Conservation (phyloP, 163 green algal genomes). For the Coccomyxa subellipsoidea region DNA sequence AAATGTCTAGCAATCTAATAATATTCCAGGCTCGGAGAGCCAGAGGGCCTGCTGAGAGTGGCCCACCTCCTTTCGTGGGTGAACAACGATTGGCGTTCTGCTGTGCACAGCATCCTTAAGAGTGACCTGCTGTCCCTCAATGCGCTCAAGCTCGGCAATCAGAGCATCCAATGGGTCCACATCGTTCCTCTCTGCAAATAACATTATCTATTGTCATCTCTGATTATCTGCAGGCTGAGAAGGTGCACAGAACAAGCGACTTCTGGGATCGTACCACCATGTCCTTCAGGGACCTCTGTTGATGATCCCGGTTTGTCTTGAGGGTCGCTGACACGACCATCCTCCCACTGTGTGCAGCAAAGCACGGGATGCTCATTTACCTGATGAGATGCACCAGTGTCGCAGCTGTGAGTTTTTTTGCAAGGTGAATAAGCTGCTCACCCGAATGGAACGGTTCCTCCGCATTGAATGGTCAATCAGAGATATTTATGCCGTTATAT, state of each 20-base stretch:
- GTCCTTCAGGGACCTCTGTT: too few species aligned
- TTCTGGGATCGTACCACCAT: too few species aligned
- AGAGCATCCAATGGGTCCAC: constrained; percentile 13
- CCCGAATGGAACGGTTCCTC: neutral
- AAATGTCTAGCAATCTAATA: neutral
- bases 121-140: constrained; percentile 23
- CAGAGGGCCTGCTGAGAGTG: neutral
- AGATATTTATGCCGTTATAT: too few species aligned
- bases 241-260: too few species aligned
- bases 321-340: neutral
- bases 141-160: constrained; percentile 24
- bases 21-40: neutral
- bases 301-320: neutral
- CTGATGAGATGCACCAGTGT: too few species aligned
- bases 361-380: too few species aligned
- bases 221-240: too few species aligned
- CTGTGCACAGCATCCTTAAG: constrained; percentile 20
- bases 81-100: constrained; percentile 25
- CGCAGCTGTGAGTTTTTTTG: too few species aligned
- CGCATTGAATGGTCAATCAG: neutral
- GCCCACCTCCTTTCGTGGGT: constrained; percentile 15
- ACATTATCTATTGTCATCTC: too few species aligned
- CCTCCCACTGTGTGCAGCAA: neutral
- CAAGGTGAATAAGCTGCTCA: too few species aligned
- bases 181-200: neutral